phyloP scores from a whole-genome alignment of 768 basidiomycete species.

The Kwoniella dejecticola region DNA sequence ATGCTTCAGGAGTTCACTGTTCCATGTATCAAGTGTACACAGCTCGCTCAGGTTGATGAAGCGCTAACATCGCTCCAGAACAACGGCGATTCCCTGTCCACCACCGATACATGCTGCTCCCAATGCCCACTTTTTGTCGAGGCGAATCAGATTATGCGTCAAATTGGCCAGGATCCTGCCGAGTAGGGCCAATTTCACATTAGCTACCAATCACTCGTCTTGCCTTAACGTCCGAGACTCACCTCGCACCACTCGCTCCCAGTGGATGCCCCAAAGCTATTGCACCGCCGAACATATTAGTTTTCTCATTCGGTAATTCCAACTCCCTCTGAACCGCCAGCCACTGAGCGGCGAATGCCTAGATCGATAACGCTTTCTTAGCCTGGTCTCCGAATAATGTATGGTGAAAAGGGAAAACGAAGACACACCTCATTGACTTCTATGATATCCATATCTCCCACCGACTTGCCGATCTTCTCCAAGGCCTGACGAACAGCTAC shows the following conservation, averaged over 20 bases:
- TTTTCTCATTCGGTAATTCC: slow-evolving; percentile 51
- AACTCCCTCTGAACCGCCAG: slow-evolving; percentile 57
- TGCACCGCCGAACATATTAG: slow-evolving; percentile 55
- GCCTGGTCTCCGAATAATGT: not conserved
- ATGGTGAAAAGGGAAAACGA: not conserved
- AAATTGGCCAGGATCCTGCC: slow-evolving; percentile 54
- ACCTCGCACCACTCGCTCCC: slow-evolving; percentile 43
- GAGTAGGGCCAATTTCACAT: too few relatives aligned
- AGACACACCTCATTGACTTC: slow-evolving; percentile 53
- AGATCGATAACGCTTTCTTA: too few relatives aligned
- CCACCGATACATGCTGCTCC: slow-evolving; percentile 58
- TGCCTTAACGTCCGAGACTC: slow-evolving; percentile 4
- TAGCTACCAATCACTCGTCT: not conserved
- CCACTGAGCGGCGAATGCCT: slow-evolving; percentile 58
- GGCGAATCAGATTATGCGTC: slow-evolving; percentile 55
- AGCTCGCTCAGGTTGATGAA: too few relatives aligned
- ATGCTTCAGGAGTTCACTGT: too few relatives aligned
- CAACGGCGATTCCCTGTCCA: slow-evolving; percentile 56
- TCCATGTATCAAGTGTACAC: not conserved
- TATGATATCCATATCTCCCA: slow-evolving; percentile 56
- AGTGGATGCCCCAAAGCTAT: slow-evolving; percentile 53
- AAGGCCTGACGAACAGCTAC: slow-evolving; percentile 38
- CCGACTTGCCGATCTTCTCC: slow-evolving; percentile 40
- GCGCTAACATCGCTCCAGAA: slow-evolving; percentile 50
- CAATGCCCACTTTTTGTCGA: slow-evolving; percentile 56